Evolutionary conservation across 2,329 filamentous ascomycete genomes (phyloP).

Genomic region (Ramularia endophylla): DNA sequence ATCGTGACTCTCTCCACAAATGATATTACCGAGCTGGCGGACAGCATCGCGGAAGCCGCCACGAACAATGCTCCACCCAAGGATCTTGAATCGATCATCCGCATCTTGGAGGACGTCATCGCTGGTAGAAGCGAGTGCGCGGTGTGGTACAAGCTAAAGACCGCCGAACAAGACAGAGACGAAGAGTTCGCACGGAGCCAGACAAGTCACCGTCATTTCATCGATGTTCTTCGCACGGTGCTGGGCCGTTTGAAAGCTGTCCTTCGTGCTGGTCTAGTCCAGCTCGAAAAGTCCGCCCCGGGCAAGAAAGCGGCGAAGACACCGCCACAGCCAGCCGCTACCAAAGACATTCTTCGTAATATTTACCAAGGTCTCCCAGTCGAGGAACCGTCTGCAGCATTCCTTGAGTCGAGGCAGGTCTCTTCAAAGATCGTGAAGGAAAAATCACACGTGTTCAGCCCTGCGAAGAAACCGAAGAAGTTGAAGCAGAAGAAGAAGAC

Average conservation of each 20-base stretch:
- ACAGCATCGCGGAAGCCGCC: not conserved
- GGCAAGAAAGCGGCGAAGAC: no score
- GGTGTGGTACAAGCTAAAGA: not conserved
- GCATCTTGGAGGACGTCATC: conserved; percentile 2
- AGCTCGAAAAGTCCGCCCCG: no score
- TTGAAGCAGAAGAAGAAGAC: not conserved
- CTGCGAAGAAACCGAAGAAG: not conserved
- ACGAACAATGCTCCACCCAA: not conserved
- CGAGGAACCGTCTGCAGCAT: no score
- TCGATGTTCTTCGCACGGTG: no score
- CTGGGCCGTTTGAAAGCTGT: no score
- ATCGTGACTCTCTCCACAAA: no score
- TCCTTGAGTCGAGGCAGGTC: no score
- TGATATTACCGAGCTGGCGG: no score
- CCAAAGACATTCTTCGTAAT: no score
- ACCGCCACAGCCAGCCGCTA: no score
- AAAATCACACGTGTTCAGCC: no score
- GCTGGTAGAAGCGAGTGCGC: not conserved
- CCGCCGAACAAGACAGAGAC: not conserved
- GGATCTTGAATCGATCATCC: not conserved
- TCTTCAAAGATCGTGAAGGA: not conserved
- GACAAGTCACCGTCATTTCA: not conserved
- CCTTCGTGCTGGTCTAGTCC: no score
- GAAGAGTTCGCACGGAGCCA: not conserved
- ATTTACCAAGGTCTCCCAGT: not conserved